A percentile compares a stretch with the other conserved stretches of the same genome.
Evolutionary conservation across 2,329 filamentous ascomycete genomes (phyloP).

Genomic region (Niveomyces coronatus): DNA sequence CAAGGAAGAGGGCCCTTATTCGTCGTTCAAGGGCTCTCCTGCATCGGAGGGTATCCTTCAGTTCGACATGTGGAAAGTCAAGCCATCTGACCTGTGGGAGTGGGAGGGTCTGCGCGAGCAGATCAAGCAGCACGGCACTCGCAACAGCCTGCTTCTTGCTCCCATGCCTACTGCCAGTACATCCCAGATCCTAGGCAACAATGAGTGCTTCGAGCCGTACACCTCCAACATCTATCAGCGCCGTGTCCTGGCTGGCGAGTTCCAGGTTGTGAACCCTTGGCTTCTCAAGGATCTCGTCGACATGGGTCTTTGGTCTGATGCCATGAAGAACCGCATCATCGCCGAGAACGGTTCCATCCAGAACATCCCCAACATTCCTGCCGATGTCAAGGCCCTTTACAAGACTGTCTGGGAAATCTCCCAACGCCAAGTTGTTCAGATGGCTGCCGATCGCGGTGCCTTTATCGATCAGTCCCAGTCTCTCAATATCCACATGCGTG

Average conservation of each 20-base stretch:
- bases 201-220: slow-evolving; percentile 99
- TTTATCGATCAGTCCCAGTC: slow-evolving; percentile 99
- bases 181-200: slow-evolving; percentile 96
- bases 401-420: slow-evolving; percentile 99
- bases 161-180: slow-evolving; percentile 98
- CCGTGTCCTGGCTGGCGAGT: slow-evolving; percentile 93
- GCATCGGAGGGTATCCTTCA: slow-evolving; percentile 93
- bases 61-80: slow-evolving; percentile 98
- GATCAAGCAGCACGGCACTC: slow-evolving; percentile 85
- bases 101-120: slow-evolving; percentile 82
- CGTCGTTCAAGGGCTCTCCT: slow-evolving; percentile 85
- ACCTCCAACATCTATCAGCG: slow-evolving; percentile 99
- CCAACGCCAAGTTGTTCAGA: slow-evolving; percentile 89
- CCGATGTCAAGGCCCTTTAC: slow-evolving; percentile 93
- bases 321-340: slow-evolving; percentile 99
- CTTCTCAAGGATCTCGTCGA: slow-evolving; percentile 96
- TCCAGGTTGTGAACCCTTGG: slow-evolving; percentile 99
- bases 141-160: slow-evolving; percentile 89
- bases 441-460: slow-evolving; percentile 95
- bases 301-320: slow-evolving; percentile 95
- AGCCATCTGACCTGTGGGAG: slow-evolving; percentile 90
- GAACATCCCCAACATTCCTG: slow-evolving; percentile 92
- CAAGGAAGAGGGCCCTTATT: slow-evolving; percentile 73
- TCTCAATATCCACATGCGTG: slow-evolving; percentile 98
- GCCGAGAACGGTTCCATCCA: slow-evolving; percentile 92